Evolutionary conservation across 2,329 filamentous ascomycete species (phyloP), one percentile per base, ranked within the genome.

Genomic region (Orbilia oligospora): DNA sequence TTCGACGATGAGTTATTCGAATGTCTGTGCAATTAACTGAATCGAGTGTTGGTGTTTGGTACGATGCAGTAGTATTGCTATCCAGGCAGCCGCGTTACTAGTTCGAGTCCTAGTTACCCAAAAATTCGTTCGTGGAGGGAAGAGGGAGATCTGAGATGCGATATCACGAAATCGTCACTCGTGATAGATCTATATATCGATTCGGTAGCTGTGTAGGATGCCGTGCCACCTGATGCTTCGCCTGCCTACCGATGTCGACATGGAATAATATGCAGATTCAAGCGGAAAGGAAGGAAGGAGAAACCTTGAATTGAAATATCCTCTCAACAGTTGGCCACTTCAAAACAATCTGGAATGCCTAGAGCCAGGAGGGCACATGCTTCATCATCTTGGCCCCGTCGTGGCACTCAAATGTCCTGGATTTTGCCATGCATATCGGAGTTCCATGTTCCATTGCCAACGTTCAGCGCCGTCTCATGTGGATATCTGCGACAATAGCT

Each of bases 331-430:
- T 38, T 67, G 65, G 65, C 49, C 48, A 27, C 65, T 56, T 46
- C 30, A 14, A 49, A 63, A 30, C n/a, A 53, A 41, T 24, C 67
- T 48, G 51, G 55, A 61, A 46, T 63, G 55, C 53, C 67, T 61
- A 63, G 67, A 58, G 67, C 41, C 24, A 70, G 41, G 55, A 51
- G 27, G 41, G 49, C 33, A 71, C 67, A 63, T 71, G 67, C 67
- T 38, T 36, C 22, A 49, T 9, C 16, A 49, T 24, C 66, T 71
- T 71, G 67, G 67, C 55, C 55, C 12, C n/a, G 44, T 33, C 41
- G 55, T 51, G 67, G 53, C 67, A 38, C 48, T 24, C 56, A 61
- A 61, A 38, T 61, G 56, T 33, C 36, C 56, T 44, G 36, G 36
- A 20, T 27, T 61, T 6, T 27, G 20, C 9, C 67, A 36, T 64